Conservation (phyloP, 176 grass and related monocot genomes). For the Carex myosuroides region DNA sequence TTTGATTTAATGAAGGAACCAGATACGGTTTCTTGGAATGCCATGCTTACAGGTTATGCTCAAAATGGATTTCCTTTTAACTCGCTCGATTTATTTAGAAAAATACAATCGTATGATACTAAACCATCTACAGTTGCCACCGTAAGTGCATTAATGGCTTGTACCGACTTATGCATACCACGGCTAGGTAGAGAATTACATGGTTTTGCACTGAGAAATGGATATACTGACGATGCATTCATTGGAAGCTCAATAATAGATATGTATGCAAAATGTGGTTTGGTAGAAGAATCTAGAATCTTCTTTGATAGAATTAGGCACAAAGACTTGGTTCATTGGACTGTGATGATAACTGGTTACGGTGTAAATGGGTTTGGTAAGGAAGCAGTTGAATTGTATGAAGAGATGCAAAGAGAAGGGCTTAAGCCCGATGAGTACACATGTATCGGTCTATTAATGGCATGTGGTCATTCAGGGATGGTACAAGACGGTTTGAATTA, state of each 20-base stretch:
- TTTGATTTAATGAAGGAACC: conserved; percentile 34
- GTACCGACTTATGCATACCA: conserved; percentile 37
- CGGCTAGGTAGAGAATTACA: conserved; percentile 52
- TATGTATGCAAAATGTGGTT: conserved; percentile 67
- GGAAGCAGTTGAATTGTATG: conserved; percentile 40
- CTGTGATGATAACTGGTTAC: conserved; percentile 46
- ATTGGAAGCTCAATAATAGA: conserved; percentile 48
- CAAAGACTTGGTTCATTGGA: conserved; percentile 49
- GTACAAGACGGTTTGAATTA: conserved; percentile 34
- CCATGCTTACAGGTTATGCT: conserved; percentile 50
- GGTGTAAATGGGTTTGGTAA: conserved; percentile 40
- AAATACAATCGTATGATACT: conserved; percentile 25
- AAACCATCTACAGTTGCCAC: conserved; percentile 31
- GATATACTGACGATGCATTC: conserved; percentile 27
- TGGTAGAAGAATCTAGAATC: conserved; percentile 31
- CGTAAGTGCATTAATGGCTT: conserved; percentile 48
- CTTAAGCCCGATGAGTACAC: conserved; percentile 46
- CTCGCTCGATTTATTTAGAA: conserved; percentile 39
- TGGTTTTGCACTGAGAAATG: conserved; percentile 35
- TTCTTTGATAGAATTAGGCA: conserved; percentile 37
- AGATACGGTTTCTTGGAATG: conserved; percentile 50
- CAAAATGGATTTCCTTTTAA: conserved; percentile 32
- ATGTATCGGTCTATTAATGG: conserved; percentile 51
- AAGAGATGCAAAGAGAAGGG: conserved; percentile 30
- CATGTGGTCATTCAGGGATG: conserved; percentile 50